Base-by-base conservation (phyloP, 768 basidiomycete species). In the Holtermanniella nyarrowii region DNA sequence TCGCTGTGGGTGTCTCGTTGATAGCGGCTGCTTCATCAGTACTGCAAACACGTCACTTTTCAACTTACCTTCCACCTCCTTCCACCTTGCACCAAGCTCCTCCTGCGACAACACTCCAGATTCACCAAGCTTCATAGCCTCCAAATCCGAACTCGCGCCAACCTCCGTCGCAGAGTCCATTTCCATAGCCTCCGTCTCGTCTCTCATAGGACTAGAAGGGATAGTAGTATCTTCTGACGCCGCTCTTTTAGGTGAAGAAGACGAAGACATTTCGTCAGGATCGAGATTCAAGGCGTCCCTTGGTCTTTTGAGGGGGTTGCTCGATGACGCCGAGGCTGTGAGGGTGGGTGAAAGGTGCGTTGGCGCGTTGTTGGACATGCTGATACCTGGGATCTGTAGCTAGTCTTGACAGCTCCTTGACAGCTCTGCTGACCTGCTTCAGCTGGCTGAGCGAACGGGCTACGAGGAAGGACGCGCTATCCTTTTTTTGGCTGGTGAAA, bases 201-300 rank as follows among this genome's bases (percentile, higher is more conserved):
- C 16, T 46, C 27, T 20, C 13, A 11, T 40, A 24, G 48, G 46
- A 23, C 45, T 58, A 26, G 55, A 56, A 12, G 52, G 47, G 41
- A 50, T 12, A 42, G 46, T 56, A 4, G 77, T 76, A 46, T 77
- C 80, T 66, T 86, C 84, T 21, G 86, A 85, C 50, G 79, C 80
- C 18, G 85, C 78, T 57, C 88, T 83, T 75, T 90, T 91, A 55
- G 81, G 75, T 24, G 85, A 88, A 22, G 70, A 72, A 11, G 63
- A 61, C 7, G 61, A 63, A 10, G 70, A 56, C 13, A 49, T 48
- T 24, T 31, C 46, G 27, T 37, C 31, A 37, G 63, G 61, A 4
- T 61, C 62, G 27, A 59, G 57, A 39, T 57, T 48, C 7, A 68
- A 66, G 20, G 52, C 54, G 18, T 69, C 62, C 4, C 71, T 56